These are phyloP conservation scores for Fraxinus excelsior DNA, from an alignment of 257 asterid genomes.

Conservation along the genomic window DNA sequence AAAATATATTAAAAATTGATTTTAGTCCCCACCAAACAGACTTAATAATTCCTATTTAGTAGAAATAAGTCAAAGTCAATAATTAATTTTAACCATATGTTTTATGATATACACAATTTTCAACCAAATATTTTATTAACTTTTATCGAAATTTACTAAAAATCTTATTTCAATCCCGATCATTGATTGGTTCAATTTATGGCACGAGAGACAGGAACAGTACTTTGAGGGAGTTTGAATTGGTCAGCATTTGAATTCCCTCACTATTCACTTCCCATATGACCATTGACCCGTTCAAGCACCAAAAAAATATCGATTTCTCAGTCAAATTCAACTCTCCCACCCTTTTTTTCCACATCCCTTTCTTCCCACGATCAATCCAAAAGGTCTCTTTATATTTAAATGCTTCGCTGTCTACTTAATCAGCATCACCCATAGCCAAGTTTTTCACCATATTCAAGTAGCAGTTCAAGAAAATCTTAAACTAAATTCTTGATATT, in stretches of 20 bases:
- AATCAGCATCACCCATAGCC: conserved; percentile 23
- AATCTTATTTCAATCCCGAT: too few relatives aligned
- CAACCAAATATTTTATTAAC: too few relatives aligned
- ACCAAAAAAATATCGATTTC: conserved; percentile 58
- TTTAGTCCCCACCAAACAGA: too few relatives aligned
- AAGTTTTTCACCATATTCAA: conserved; percentile 16
- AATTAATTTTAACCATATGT: too few relatives aligned
- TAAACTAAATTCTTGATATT: conserved; percentile 14
- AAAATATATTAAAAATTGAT: too few relatives aligned
- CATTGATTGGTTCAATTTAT: not conserved
- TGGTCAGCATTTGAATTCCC: conserved; percentile 45
- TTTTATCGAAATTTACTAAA: too few relatives aligned
- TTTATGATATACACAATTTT: too few relatives aligned
- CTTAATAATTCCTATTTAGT: too few relatives aligned
- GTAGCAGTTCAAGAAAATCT: conserved; percentile 15
- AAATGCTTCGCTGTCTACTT: conserved; percentile 28
- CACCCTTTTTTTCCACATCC: conserved; percentile 43
- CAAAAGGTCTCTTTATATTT: conserved; percentile 41
- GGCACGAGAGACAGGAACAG: not conserved
- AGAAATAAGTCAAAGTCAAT: too few relatives aligned
- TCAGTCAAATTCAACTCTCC: conserved; percentile 65
- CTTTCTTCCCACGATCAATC: conserved; percentile 18
- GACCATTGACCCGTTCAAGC: conserved; percentile 54
- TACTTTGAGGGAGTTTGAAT: conserved; percentile 32
- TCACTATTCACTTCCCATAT: conserved; percentile 27